These are phyloP conservation scores for Aechmea fasciata DNA, from an alignment of 176 grass and related monocot species.

Conservation along the genomic window DNA sequence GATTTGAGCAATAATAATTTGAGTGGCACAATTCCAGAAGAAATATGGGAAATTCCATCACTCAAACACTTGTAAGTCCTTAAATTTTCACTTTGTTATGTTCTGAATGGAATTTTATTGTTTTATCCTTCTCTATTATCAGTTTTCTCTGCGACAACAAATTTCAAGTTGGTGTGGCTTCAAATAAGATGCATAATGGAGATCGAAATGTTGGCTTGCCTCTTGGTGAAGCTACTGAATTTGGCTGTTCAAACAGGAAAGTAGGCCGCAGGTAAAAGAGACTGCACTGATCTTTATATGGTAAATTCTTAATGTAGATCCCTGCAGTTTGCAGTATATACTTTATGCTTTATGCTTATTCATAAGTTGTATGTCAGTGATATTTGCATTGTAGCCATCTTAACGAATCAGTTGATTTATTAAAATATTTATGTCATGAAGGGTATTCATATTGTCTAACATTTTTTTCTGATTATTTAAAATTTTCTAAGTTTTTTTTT, in stretches of 20 bases:
- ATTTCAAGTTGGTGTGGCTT: constrained; percentile 24
- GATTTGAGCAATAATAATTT: constrained; percentile 78
- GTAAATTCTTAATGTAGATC: not conserved
- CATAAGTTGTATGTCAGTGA: no score
- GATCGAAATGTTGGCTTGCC: constrained; percentile 16
- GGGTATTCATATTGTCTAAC: not conserved
- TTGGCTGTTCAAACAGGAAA: constrained; percentile 45
- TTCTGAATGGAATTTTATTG: constrained; percentile 9
- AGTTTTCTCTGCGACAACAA: constrained; percentile 48
- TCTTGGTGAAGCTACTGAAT: constrained; percentile 11
- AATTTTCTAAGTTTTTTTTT: not conserved
- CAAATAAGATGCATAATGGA: constrained; percentile 8
- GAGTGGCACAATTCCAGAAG: constrained; percentile 54
- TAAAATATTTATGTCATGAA: no score
- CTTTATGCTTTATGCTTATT: not conserved
- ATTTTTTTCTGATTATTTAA: not conserved
- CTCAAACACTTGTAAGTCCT: constrained; percentile 58
- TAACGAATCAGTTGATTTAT: no score
- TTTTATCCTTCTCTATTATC: constrained; percentile 12
- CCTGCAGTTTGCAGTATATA: not conserved
- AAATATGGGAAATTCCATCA: constrained; percentile 53
- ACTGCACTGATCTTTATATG: not conserved
- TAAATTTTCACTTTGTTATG: not conserved
- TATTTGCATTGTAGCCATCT: no score
- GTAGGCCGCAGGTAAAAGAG: constrained; percentile 42